Conservation (phyloP, 2,329 filamentous ascomycete genomes). For the Botrytis galanthina region DNA sequence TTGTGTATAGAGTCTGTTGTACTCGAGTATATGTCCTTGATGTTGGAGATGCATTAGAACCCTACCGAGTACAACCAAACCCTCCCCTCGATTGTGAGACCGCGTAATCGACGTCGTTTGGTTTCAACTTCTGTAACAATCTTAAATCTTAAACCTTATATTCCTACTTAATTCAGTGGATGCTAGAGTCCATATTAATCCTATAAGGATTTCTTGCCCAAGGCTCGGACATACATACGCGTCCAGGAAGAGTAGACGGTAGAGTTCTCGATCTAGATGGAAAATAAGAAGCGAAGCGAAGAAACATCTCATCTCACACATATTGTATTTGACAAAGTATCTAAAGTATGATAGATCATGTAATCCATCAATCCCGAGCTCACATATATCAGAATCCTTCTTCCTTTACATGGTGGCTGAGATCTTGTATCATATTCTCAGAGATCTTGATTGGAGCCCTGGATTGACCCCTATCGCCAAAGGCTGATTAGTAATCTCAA, state of each 20-base stretch:
- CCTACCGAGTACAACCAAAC: neutral
- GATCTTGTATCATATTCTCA: neutral
- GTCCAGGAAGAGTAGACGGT: neutral
- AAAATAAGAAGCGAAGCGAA: neutral
- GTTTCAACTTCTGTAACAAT: neutral
- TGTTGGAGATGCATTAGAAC: neutral
- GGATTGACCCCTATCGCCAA: neutral
- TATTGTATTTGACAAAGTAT: neutral
- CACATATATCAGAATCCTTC: neutral
- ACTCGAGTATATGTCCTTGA: neutral
- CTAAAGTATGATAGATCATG: neutral
- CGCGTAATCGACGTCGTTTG: neutral
- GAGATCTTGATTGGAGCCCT: slow-evolving; percentile 1
- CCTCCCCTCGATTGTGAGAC: neutral
- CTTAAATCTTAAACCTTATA: neutral
- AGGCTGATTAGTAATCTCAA: neutral
- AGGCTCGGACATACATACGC: neutral
- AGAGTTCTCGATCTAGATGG: neutral
- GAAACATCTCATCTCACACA: neutral
- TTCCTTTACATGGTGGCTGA: neutral
- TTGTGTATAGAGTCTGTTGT: neutral
- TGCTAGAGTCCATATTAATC: neutral
- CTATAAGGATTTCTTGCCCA: neutral
- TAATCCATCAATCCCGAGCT: neutral
- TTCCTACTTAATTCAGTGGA: neutral